Conservation (phyloP, 2,329 filamentous ascomycete species). For the Pyricularia sp. region DNA sequence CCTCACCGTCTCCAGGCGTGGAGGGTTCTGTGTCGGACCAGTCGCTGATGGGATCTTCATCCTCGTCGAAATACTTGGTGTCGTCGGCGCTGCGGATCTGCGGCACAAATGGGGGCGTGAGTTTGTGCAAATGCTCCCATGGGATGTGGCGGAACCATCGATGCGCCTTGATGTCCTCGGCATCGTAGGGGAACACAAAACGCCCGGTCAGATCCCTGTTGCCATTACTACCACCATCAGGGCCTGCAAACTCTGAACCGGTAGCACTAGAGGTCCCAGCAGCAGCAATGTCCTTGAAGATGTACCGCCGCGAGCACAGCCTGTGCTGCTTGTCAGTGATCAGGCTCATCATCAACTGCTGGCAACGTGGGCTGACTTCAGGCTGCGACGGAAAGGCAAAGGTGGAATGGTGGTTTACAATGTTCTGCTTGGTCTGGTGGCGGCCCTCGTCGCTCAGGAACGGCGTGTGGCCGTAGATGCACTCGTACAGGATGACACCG, state of each 20-base stretch:
- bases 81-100: slow-evolving; percentile 58
- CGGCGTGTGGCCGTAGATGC: slow-evolving; percentile 83
- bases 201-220: slow-evolving; percentile 24
- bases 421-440: slow-evolving; percentile 77
- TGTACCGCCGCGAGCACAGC: slow-evolving; percentile 68
- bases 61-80: slow-evolving; percentile 86
- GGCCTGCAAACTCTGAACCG: background rate
- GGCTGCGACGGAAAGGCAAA: slow-evolving; percentile 63
- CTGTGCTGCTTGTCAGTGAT: slow-evolving; percentile 67
- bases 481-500: slow-evolving; percentile 90
- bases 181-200: slow-evolving; percentile 76
- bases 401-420: slow-evolving; percentile 64
- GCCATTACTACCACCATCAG: slow-evolving; percentile 14
- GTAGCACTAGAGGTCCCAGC: background rate
- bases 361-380: slow-evolving; percentile 58
- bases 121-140: slow-evolving; percentile 67
- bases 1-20: background rate
- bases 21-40: slow-evolving; percentile 14
- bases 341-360: slow-evolving; percentile 65
- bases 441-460: slow-evolving; percentile 74
- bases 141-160: slow-evolving; percentile 73
- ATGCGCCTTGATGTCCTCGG: slow-evolving; percentile 81
- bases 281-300: slow-evolving; percentile 45
- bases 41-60: slow-evolving; percentile 62
- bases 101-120: slow-evolving; percentile 71